A percentile compares a stretch with the other conserved stretches of the same genome.
Conservation (phyloP, 305 asterid species). For the Lippia alba region DNA sequence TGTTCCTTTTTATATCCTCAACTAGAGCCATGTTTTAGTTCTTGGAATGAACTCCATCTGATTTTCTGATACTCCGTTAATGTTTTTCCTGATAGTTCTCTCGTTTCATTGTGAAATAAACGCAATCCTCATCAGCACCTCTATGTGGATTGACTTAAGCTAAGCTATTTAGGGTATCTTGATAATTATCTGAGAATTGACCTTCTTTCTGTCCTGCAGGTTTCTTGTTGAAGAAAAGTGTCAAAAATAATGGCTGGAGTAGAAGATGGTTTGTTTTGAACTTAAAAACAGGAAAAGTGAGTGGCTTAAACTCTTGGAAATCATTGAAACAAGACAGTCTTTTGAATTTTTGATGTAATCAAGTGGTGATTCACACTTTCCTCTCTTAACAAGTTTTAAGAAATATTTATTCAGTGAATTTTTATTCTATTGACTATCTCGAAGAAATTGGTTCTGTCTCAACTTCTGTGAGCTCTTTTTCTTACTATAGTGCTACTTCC, state of each 20-base stretch:
- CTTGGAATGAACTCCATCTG: constrained; percentile 2
- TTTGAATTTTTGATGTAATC: constrained; percentile 1
- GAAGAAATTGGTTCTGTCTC: background rate
- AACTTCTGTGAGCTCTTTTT: constrained; percentile 22
- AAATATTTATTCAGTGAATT: background rate
- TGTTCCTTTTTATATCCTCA: background rate
- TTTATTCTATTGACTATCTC: background rate
- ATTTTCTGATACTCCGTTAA: background rate
- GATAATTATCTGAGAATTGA: constrained; percentile 20
- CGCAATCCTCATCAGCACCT: background rate
- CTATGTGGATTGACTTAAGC: constrained; percentile 17
- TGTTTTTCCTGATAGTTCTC: background rate
- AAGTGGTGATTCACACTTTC: constrained; percentile 8
- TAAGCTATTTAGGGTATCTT: constrained; percentile 6
- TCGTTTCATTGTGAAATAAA: background rate
- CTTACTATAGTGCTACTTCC: constrained; percentile 5
- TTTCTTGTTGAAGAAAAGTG: constrained; percentile 82
- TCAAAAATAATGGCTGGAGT: constrained; percentile 93
- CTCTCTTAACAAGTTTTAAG: background rate
- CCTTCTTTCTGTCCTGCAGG: constrained; percentile 52
- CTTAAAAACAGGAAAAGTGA: constrained; percentile 95
- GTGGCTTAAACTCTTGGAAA: constrained; percentile 34
- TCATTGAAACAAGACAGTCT: constrained; percentile 14
- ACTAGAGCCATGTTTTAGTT: constrained; percentile 5
- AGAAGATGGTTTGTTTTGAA: constrained; percentile 96